These are phyloP conservation scores for Phoenix dactylifera DNA, from an alignment of 176 grass and related monocot genomes.

Conservation along the genomic window DNA sequence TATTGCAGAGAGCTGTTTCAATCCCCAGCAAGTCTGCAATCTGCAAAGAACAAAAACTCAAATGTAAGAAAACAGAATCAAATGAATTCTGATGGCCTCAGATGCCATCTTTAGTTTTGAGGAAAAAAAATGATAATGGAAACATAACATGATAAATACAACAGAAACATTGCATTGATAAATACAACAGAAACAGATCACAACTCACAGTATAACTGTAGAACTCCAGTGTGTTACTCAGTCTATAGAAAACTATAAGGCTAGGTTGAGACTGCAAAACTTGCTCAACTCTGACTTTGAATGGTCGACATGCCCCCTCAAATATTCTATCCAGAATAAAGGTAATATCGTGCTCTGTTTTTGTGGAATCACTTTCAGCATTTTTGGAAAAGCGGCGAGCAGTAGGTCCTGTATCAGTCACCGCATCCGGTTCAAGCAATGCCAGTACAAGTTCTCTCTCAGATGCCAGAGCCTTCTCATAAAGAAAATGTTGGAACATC, in stretches of 20 bases:
- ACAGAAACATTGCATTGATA: constrained; percentile 1
- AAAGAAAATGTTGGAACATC: constrained; percentile 1
- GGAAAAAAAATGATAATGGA: too few relatives aligned
- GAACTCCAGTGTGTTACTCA: constrained; percentile 94
- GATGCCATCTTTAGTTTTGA: too few relatives aligned
- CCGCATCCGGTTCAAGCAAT: constrained; percentile 66
- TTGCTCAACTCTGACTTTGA: constrained; percentile 97
- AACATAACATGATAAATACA: too few relatives aligned
- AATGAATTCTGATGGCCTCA: too few relatives aligned
- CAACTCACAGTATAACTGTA: constrained; percentile 81
- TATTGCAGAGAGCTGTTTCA: constrained; percentile 75
- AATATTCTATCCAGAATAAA: constrained; percentile 97
- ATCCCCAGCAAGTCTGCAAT: constrained; percentile 86
- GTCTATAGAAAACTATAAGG: constrained; percentile 78
- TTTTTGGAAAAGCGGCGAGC: constrained; percentile 39
- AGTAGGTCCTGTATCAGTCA: constrained; percentile 52
- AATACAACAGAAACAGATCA: constrained; percentile 7
- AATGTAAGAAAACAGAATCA: constrained; percentile 3
- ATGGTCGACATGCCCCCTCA: constrained; percentile 95
- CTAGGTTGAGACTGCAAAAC: constrained; percentile 93
- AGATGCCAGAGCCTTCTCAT: constrained; percentile 76
- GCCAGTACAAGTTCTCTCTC: constrained; percentile 88
- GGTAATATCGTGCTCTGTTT: constrained; percentile 54
- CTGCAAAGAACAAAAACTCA: constrained; percentile 33
- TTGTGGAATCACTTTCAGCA: constrained; percentile 38